phyloP scores from a whole-genome alignment of 2,329 filamentous ascomycete genomes.

The Aspergillus bombycis region DNA sequence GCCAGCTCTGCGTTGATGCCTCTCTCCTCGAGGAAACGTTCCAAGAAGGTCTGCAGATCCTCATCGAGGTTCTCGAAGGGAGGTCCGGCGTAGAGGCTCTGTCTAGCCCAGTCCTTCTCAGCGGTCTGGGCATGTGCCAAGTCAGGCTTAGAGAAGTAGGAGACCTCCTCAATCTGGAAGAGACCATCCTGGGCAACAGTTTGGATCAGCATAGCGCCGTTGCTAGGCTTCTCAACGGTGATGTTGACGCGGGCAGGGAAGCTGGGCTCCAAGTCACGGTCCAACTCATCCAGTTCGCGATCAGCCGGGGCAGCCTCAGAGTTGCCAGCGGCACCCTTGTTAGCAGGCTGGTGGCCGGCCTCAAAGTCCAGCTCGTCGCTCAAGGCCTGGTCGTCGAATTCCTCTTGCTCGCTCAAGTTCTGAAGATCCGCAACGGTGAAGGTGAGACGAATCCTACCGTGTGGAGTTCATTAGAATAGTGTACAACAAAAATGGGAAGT shows the following conservation, averaged over 20 bases:
- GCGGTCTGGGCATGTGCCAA: constrained; percentile 75
- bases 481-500: neutral
- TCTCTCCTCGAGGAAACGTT: constrained; percentile 92
- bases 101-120: constrained; percentile 75
- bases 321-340: constrained; percentile 56
- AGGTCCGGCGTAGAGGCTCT: constrained; percentile 83
- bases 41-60: constrained; percentile 88
- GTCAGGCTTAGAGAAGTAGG: constrained; percentile 78
- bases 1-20: constrained; percentile 86
- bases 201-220: constrained; percentile 85
- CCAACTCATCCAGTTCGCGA: constrained; percentile 60
- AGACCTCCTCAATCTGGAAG: constrained; percentile 87
- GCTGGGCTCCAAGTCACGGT: constrained; percentile 54
- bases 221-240: constrained; percentile 82
- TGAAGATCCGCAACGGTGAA: constrained; percentile 86
- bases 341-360: constrained; percentile 54
- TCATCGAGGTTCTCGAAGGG: constrained; percentile 94
- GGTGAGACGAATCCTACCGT: constrained; percentile 69
- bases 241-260: constrained; percentile 85
- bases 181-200: constrained; percentile 82
- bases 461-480: neutral
- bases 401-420: constrained; percentile 62
- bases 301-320: constrained; percentile 62
- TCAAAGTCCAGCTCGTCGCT: constrained; percentile 62
- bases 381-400: constrained; percentile 60